phyloP scores from a whole-genome alignment of 176 grass and related monocot genomes.

The Phyllostachys edulis region DNA sequence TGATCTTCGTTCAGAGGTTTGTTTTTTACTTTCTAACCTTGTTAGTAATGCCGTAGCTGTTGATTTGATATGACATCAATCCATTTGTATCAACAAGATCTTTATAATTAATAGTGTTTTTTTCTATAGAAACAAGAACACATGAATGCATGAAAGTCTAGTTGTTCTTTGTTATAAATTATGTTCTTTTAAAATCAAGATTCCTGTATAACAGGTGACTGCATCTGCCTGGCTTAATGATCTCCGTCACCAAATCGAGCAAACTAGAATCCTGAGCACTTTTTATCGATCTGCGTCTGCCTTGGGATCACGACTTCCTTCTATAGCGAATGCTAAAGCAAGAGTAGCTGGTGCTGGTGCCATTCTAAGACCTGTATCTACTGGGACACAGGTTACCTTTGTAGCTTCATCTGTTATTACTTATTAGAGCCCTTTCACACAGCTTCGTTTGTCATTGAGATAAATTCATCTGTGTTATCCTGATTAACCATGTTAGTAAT shows the following conservation, averaged over 20 bases:
- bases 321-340: conserved; percentile 93
- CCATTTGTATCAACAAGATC: background rate
- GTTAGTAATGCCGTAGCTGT: background rate
- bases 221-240: conserved; percentile 96
- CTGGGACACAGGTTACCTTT: conserved; percentile 75
- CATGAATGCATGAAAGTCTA: background rate
- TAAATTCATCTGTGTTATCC: background rate
- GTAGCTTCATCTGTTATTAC: conserved; percentile 2
- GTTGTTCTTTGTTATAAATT: background rate
- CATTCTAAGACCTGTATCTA: conserved; percentile 90
- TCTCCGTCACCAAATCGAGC: conserved; percentile 89
- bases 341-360: conserved; percentile 93
- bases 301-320: conserved; percentile 84
- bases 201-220: conserved; percentile 62
- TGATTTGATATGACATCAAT: background rate
- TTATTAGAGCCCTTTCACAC: background rate
- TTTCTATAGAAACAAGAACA: background rate
- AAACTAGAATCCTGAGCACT: conserved; percentile 90
- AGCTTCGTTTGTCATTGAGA: background rate
- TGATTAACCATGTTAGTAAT: background rate
- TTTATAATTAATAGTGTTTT: background rate
- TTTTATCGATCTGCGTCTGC: conserved; percentile 95
- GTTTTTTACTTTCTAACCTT: conserved; percentile 10
- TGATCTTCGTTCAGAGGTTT: conserved; percentile 89
- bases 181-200: conserved; percentile 15